Evolutionary conservation across 495 filamentous ascomycete species (phyloP).

Genomic region (Xeromyces bisporus): DNA sequence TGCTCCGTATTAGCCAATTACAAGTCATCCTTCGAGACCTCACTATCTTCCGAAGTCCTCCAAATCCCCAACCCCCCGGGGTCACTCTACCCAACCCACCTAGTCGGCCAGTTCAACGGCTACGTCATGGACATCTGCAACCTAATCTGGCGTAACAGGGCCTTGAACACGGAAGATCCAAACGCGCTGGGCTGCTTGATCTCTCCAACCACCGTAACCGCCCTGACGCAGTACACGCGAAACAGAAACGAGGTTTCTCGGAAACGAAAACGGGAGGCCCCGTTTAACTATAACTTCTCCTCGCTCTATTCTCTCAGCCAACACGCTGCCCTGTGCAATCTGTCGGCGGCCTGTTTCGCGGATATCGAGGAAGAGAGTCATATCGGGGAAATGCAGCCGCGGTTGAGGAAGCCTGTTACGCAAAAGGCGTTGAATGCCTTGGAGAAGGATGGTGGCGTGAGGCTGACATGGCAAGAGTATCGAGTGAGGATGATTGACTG

Average conservation of each 20-base stretch:
- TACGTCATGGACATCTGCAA: constrained; percentile 87
- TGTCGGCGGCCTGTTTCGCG: constrained; percentile 47
- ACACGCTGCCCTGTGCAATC: constrained; percentile 44
- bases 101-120: constrained; percentile 59
- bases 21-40: constrained; percentile 58
- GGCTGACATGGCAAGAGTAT: constrained; percentile 58
- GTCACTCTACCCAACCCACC: constrained; percentile 32
- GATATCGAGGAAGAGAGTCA: constrained; percentile 45
- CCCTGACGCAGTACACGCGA: constrained; percentile 32
- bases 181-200: constrained; percentile 63
- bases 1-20: constrained; percentile 49
- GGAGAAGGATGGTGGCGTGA: constrained; percentile 50
- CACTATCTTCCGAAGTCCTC: constrained; percentile 28
- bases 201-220: constrained; percentile 25
- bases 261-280: constrained; percentile 20
- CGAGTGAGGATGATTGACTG: constrained; percentile 53
- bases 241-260: constrained; percentile 17
- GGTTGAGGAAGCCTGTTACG: constrained; percentile 62
- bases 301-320: constrained; percentile 54
- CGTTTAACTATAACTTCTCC: constrained; percentile 29
- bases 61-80: constrained; percentile 14
- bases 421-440: constrained; percentile 45
- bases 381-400: constrained; percentile 28
- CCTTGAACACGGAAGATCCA: constrained; percentile 46
- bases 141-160: constrained; percentile 63